Evolutionary conservation across 352 stramenopile genomes (phyloP).

Genomic region (Pythium biforme): DNA sequence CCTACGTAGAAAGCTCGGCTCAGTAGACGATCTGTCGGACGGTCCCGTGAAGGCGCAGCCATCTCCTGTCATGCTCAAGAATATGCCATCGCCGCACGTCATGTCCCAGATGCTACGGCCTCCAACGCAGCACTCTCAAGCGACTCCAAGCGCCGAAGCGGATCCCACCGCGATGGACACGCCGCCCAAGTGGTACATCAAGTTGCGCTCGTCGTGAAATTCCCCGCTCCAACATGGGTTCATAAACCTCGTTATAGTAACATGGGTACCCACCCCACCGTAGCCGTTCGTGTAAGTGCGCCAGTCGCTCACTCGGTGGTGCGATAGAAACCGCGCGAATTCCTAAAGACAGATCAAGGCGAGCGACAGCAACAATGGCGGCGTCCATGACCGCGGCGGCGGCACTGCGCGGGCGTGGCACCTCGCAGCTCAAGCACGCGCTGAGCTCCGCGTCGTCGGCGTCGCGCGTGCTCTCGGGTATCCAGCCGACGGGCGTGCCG

Average conservation of each 20-base stretch:
- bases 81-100: constrained; percentile 21
- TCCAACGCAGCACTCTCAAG: constrained; percentile 22
- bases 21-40: neutral
- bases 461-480: constrained; percentile 92
- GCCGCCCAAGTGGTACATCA: constrained; percentile 64
- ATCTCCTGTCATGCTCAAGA: constrained; percentile 21
- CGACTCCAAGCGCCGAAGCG: neutral
- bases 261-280: neutral
- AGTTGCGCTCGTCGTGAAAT: constrained; percentile 37
- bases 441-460: neutral
- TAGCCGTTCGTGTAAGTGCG: constrained; percentile 7
- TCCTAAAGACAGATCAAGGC: neutral
- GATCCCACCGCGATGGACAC: constrained; percentile 2
- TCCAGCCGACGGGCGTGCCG: constrained; percentile 97
- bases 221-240: constrained; percentile 7
- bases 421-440: constrained; percentile 14
- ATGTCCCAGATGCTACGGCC: constrained; percentile 43
- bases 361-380: constrained; percentile 6
- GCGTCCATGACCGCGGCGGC: constrained; percentile 12
- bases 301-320: neutral
- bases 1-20: constrained; percentile 36
- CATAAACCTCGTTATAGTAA: constrained; percentile 10
- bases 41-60: constrained; percentile 1
- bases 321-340: constrained; percentile 16
- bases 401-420: constrained; percentile 12